phyloP scores from a whole-genome alignment of 768 basidiomycete genomes.

The Suillus weaverae region DNA sequence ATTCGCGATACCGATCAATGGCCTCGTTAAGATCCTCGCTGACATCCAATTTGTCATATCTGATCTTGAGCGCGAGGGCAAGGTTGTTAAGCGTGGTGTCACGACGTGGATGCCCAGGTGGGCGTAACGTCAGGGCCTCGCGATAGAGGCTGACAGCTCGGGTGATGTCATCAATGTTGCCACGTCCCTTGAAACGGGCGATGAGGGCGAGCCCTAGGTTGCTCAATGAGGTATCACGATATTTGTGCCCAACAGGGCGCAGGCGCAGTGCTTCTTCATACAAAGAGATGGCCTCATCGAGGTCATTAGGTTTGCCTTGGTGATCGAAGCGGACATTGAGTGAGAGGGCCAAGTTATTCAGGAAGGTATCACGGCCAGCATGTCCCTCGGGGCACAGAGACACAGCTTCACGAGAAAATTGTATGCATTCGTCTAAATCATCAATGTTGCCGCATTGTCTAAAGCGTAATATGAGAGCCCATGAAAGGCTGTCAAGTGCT shows the following conservation, averaged over 20 bases:
- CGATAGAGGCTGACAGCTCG: conserved; percentile 6
- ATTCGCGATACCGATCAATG: conserved; percentile 14
- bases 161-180: conserved; percentile 17
- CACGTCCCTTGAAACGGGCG: conserved; percentile 11
- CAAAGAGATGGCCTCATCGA: conserved; percentile 1
- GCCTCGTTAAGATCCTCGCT: conserved; percentile 20
- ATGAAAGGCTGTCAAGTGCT: not conserved
- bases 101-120: conserved; percentile 9
- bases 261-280: not conserved
- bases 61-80: conserved; percentile 10
- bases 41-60: conserved; percentile 11
- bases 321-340: conserved; percentile 13
- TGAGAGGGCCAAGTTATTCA: conserved; percentile 14
- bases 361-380: not conserved
- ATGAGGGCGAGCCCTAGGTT: conserved; percentile 18
- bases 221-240: conserved; percentile 10
- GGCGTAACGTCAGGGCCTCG: conserved; percentile 8
- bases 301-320: not conserved
- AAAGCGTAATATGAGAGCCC: conserved; percentile 4
- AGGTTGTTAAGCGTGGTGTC: conserved; percentile 15
- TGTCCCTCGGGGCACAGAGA: conserved; percentile 13
- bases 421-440: conserved; percentile 15
- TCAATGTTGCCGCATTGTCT: not conserved
- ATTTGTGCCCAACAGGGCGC: not conserved
- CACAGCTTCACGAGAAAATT: conserved; percentile 2